Percentiles rank a stretch among this genome's conserved stretches.
Conservation (phyloP, 306 rosid genomes). For the Lotus japonicus region DNA sequence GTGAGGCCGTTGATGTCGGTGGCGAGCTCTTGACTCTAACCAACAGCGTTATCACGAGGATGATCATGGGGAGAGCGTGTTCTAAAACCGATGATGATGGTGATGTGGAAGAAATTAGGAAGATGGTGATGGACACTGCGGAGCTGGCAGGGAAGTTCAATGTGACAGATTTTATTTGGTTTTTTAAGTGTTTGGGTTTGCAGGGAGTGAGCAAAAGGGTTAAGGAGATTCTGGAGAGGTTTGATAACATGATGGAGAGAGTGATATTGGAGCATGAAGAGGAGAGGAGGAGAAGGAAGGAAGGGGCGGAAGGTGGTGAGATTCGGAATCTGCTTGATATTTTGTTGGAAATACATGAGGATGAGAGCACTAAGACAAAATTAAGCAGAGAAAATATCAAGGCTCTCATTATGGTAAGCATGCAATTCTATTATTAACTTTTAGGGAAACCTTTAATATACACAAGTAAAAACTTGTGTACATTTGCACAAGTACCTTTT, state of each 20-base stretch:
- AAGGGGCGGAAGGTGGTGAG: neutral
- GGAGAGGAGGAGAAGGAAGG: constrained; percentile 10
- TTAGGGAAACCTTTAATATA: too few relatives aligned
- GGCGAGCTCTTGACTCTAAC: constrained; percentile 31
- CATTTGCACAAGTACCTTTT: too few relatives aligned
- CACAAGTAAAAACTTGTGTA: too few relatives aligned
- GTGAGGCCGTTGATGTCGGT: constrained; percentile 37
- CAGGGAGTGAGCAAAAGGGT: constrained; percentile 38
- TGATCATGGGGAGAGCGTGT: constrained; percentile 34
- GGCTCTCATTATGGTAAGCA: constrained; percentile 53
- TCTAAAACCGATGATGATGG: constrained; percentile 21
- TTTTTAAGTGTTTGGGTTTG: constrained; percentile 46
- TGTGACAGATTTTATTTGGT: constrained; percentile 47
- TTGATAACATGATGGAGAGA: constrained; percentile 50
- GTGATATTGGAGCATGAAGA: constrained; percentile 40
- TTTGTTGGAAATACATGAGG: constrained; percentile 40
- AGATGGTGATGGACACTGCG: constrained; percentile 33
- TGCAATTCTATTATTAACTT: too few relatives aligned
- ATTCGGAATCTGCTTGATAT: constrained; percentile 46
- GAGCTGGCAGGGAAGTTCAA: constrained; percentile 43
- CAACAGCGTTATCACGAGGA: constrained; percentile 39
- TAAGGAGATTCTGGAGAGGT: constrained; percentile 26
- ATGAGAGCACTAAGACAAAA: constrained; percentile 36
- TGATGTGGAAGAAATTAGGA: constrained; percentile 36
- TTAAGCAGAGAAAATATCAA: constrained; percentile 49